Conservation (phyloP, 139 green algal species). For the Haematococcus lacustris region DNA sequence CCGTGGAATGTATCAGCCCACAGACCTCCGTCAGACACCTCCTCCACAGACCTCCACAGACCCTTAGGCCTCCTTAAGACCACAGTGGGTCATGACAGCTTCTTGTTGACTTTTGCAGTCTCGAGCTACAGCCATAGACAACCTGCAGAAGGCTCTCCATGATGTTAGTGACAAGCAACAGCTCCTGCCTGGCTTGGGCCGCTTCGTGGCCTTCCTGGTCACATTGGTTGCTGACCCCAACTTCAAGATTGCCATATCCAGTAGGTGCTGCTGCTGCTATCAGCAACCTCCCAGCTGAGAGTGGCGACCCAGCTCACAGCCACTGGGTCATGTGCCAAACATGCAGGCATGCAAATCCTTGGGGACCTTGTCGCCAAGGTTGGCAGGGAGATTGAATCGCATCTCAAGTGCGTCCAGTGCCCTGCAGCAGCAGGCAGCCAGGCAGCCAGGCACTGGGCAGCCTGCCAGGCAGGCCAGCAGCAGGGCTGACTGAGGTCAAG, state of each 20-base stretch:
- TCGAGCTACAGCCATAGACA: slow-evolving; percentile 48
- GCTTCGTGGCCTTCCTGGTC: slow-evolving; percentile 60
- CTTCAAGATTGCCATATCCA: slow-evolving; percentile 73
- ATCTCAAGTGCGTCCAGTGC: slow-evolving; percentile 34
- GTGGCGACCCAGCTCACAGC: no score
- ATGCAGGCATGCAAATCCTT: slow-evolving; percentile 52
- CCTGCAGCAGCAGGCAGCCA: no score
- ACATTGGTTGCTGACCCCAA: slow-evolving; percentile 66
- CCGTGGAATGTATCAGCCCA: slow-evolving; percentile 16
- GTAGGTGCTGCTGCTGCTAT: no score
- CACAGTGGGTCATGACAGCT: no score
- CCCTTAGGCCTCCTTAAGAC: no score
- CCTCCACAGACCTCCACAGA: no score
- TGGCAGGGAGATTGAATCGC: slow-evolving; percentile 35
- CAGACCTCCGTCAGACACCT: no score
- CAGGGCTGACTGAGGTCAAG: no score
- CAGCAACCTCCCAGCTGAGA: no score
- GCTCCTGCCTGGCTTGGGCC: slow-evolving; percentile 39
- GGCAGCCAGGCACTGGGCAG: no score
- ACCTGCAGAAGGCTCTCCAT: slow-evolving; percentile 43
- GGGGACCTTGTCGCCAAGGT: slow-evolving; percentile 47
- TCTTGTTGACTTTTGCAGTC: slow-evolving; percentile 30
- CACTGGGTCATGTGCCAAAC: no score
- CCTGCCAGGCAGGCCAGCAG: no score
- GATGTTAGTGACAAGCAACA: slow-evolving; percentile 23